Evolutionary conservation across 306 rosid genomes (phyloP), one percentile per base, ranked within the genome.

Genomic region (Rubus parviflorus): DNA sequence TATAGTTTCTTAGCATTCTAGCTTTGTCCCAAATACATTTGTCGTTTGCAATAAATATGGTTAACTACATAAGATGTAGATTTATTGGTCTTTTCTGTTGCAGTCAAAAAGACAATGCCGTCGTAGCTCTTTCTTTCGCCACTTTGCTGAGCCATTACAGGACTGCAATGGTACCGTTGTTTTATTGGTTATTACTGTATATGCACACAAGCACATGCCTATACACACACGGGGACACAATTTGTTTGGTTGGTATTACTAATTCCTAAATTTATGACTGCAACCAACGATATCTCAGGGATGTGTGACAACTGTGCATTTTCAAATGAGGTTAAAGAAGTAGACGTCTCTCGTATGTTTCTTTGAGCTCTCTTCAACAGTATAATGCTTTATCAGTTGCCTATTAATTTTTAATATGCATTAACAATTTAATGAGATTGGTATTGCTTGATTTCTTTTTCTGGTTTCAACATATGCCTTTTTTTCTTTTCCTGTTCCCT

Each of bases 271-370:
- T 37, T 23, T 72, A 1, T 71, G 19, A 11, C 54, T 17, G 14
- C 73, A 58, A 77, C 57, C 51, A 61, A 54, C 68, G 61, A 65
- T 75, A 70, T 80, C 75, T 61, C 89, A 92, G 97, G 94, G 83
- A 92, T 92, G 97, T 94, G 98, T 17, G 98, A 94, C 91, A 87
- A 77, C 73, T 92, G 97, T 87, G 92, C 93, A 72, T 85, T 88
- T 68, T 82, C 98, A 76, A 84, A 77, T 63, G 95, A 88, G 75
- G 89, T 88, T 83, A 89, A 84, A 81, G 92, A 90, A 87, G 63
- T 92, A 81, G 97, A 94, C 54, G 92, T 81, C 84, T 83, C 89
- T 41, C 54, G 97, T 94, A 86, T 58, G 92, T 80, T 83, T 69
- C 74, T 79, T 75, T 73, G 49, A 58, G 75, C 61, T 87, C 43